phyloP scores from a whole-genome alignment of 257 asterid genomes.

The Parsonsia alboflavescens region DNA sequence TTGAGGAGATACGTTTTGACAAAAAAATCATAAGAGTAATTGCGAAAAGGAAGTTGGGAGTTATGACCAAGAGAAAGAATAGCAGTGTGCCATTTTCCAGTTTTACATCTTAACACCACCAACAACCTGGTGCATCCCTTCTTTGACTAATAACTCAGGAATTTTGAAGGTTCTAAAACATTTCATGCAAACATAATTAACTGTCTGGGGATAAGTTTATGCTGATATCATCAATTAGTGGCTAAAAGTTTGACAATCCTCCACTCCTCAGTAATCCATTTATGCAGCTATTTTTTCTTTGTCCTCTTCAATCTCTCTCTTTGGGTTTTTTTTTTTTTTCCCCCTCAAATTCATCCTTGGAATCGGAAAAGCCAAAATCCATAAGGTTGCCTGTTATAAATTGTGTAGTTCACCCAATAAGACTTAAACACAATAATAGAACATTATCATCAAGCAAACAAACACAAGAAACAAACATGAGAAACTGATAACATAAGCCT shows the following conservation, averaged over 20 bases:
- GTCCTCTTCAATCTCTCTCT: too few species aligned
- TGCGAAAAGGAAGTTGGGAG: background rate
- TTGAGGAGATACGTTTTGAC: background rate
- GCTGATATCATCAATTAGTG: background rate
- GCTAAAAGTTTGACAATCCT: background rate
- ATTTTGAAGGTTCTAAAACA: background rate
- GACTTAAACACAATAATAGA: background rate
- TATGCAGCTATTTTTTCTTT: too few species aligned
- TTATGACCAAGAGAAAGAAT: background rate
- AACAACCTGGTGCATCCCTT: background rate
- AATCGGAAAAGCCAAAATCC: background rate
- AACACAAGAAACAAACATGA: slow-evolving; percentile 1
- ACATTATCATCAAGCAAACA: background rate
- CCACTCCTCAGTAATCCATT: background rate
- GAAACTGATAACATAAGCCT: slow-evolving; percentile 40
- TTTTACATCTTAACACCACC: background rate
- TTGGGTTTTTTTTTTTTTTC: background rate
- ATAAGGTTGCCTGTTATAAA: background rate
- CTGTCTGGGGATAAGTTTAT: background rate
- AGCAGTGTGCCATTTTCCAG: background rate
- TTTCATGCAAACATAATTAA: background rate
- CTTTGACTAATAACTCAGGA: background rate
- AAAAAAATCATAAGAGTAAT: background rate
- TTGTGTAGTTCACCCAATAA: background rate
- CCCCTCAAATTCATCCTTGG: background rate